A percentile compares a stretch with the other conserved stretches of the same genome.
These are phyloP conservation scores for Trypanosoma conorhini DNA, from an alignment of 208 protist genomes.

Conservation along the genomic window DNA sequence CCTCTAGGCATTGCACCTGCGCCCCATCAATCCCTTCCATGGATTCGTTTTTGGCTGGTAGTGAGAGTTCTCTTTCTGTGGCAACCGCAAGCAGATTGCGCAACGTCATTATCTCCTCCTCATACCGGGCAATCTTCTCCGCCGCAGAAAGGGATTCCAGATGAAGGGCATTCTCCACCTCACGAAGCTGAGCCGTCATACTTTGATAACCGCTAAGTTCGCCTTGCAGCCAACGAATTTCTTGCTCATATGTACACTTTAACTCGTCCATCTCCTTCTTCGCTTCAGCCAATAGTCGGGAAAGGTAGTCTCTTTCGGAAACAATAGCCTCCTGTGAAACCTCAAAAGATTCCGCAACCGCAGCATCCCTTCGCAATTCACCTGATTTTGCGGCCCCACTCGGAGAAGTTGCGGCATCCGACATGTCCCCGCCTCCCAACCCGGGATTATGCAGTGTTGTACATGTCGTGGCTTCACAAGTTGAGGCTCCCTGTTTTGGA, in stretches of 20 bases:
- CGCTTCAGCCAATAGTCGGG: slow-evolving; percentile 4
- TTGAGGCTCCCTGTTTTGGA: not conserved
- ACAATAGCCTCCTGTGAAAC: not conserved
- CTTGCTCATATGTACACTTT: slow-evolving; percentile 16
- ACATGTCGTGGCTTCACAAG: not conserved
- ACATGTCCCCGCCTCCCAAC: not conserved
- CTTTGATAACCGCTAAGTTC: slow-evolving; percentile 10
- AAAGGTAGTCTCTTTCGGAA: slow-evolving; percentile 1
- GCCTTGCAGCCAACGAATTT: slow-evolving; percentile 10
- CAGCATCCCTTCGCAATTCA: not conserved
- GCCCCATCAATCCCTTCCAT: not conserved
- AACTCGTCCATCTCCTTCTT: slow-evolving; percentile 23
- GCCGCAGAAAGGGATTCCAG: not conserved
- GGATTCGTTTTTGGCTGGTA: not conserved
- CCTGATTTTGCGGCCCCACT: not conserved
- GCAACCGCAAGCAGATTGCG: slow-evolving; percentile 3
- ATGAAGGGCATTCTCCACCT: slow-evolving; percentile 1
- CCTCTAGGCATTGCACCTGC: slow-evolving; percentile 13
- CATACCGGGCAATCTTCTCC: not conserved
- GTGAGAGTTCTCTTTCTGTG: slow-evolving; percentile 6
- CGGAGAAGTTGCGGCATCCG: not conserved
- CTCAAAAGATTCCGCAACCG: not conserved
- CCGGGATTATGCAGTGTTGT: not conserved
- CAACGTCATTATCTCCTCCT: slow-evolving; percentile 6
- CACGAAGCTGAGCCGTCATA: slow-evolving; percentile 1